Conservation (phyloP, 345 rosid genomes). For the Conringia planisiliqua region DNA sequence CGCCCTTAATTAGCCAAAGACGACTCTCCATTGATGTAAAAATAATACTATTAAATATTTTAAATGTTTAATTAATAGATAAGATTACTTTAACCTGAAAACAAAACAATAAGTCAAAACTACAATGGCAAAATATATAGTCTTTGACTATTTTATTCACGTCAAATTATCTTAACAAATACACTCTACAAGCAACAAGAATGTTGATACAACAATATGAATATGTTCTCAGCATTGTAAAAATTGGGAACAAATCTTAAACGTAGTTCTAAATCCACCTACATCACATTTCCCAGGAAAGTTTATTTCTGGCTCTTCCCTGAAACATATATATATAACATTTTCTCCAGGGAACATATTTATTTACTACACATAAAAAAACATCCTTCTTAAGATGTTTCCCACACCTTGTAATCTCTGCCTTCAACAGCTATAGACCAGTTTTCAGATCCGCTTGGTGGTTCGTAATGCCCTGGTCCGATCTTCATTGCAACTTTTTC, state of each 20-base stretch:
- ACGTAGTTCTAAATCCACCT: neutral
- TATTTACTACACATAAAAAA: slow-evolving; percentile 1
- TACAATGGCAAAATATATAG: too few species aligned
- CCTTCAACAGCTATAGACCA: slow-evolving; percentile 77
- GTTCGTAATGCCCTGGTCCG: slow-evolving; percentile 88
- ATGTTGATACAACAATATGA: slow-evolving; percentile 23
- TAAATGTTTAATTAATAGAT: too few species aligned
- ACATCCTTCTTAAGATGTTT: slow-evolving; percentile 48
- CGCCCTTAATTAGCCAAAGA: too few species aligned
- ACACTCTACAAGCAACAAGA: slow-evolving; percentile 3
- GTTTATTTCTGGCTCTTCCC: slow-evolving; percentile 13
- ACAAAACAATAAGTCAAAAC: too few species aligned
- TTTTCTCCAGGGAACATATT: slow-evolving; percentile 10
- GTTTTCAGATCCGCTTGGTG: slow-evolving; percentile 45
- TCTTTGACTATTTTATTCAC: too few species aligned
- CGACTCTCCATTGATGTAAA: too few species aligned
- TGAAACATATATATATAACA: slow-evolving; percentile 5
- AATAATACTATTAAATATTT: too few species aligned
- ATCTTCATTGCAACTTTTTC: slow-evolving; percentile 82
- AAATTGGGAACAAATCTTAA: slow-evolving; percentile 5
- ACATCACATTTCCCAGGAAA: slow-evolving; percentile 11
- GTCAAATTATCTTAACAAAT: too few species aligned
- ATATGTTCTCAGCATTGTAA: slow-evolving; percentile 7
- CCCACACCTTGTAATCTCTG: slow-evolving; percentile 90
- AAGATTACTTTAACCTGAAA: too few species aligned